Conservation (phyloP, 2,329 filamentous ascomycete genomes). For the Hypoxylon sp. region DNA sequence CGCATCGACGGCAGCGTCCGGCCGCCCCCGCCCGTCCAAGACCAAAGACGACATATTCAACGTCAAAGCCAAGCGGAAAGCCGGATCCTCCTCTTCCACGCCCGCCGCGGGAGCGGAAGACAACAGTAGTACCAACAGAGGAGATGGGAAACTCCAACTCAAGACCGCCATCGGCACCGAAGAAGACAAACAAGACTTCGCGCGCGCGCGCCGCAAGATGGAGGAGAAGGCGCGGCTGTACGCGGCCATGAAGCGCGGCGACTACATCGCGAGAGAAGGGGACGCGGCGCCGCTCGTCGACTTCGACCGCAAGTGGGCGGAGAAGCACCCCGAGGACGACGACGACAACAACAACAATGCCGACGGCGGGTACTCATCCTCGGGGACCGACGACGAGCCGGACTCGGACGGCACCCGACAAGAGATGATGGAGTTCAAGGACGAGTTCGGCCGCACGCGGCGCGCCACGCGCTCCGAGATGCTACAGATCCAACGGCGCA, state of each 20-base stretch:
- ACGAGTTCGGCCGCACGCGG: slow-evolving; percentile 90
- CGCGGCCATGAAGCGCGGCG: slow-evolving; percentile 89
- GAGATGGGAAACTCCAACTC: slow-evolving; percentile 54
- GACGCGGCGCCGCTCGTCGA: slow-evolving; percentile 80
- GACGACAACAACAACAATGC: slow-evolving; percentile 52
- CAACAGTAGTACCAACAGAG: slow-evolving; percentile 26
- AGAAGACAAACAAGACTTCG: slow-evolving; percentile 75
- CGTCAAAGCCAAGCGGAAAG: slow-evolving; percentile 57
- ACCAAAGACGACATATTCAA: slow-evolving; percentile 77
- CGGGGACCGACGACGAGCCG: slow-evolving; percentile 75
- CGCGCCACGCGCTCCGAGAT: slow-evolving; percentile 77
- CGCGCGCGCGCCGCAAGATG: slow-evolving; percentile 81
- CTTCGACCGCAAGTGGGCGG: slow-evolving; percentile 96
- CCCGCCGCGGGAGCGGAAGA: slow-evolving; percentile 65
- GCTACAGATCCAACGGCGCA: slow-evolving; percentile 70
- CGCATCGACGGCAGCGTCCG: slow-evolving; percentile 55
- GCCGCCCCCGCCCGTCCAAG: slow-evolving; percentile 65
- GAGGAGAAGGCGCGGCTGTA: slow-evolving; percentile 91
- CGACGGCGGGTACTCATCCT: no score
- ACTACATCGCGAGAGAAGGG: slow-evolving; percentile 77
- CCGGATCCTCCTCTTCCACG: slow-evolving; percentile 69
- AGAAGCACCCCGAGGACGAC: slow-evolving; percentile 67
- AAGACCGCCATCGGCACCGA: slow-evolving; percentile 67
- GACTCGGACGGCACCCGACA: slow-evolving; percentile 59
- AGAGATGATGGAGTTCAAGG: slow-evolving; percentile 85